Conservation (phyloP, 2,329 filamentous ascomycete species). For the Lachnellula cervina region DNA sequence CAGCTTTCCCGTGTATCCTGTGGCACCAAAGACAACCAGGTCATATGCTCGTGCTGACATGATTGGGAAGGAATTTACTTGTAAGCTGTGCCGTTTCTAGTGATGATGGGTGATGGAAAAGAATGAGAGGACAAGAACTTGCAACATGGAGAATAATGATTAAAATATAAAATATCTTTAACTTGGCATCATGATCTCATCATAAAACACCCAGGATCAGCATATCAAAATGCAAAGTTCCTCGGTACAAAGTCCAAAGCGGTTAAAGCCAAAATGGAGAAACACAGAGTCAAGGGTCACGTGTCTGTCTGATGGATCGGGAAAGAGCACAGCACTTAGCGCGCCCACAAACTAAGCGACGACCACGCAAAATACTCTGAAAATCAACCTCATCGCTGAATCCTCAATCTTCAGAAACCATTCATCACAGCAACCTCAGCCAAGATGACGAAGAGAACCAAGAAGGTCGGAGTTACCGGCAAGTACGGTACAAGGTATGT, state of each 20-base stretch:
- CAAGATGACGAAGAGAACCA: conserved; percentile 94
- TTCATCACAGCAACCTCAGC: conserved; percentile 36
- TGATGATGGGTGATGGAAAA: too few relatives aligned
- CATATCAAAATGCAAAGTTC: too few relatives aligned
- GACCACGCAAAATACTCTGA: conserved; percentile 12
- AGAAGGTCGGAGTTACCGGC: conserved; percentile 98
- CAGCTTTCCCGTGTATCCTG: conserved; percentile 78
- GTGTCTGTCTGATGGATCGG: background rate
- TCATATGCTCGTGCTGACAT: conserved; percentile 48
- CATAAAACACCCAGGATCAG: too few relatives aligned
- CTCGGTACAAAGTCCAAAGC: too few relatives aligned
- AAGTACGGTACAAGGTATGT: conserved; percentile 96
- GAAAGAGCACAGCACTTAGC: conserved; percentile 6
- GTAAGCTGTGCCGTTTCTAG: too few relatives aligned
- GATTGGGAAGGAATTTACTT: background rate
- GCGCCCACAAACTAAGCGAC: background rate
- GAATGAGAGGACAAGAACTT: too few relatives aligned
- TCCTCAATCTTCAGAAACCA: conserved; percentile 17
- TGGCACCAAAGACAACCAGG: conserved; percentile 61
- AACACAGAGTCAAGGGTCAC: background rate
- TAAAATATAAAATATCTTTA: too few relatives aligned
- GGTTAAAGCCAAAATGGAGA: too few relatives aligned
- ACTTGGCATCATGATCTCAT: too few relatives aligned
- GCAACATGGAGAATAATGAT: too few relatives aligned
- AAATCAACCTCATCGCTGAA: conserved; percentile 17